These are phyloP conservation scores for Puccinia brachypodii DNA, from an alignment of 1,284 basidiomycete genomes.

Conservation along the genomic window DNA sequence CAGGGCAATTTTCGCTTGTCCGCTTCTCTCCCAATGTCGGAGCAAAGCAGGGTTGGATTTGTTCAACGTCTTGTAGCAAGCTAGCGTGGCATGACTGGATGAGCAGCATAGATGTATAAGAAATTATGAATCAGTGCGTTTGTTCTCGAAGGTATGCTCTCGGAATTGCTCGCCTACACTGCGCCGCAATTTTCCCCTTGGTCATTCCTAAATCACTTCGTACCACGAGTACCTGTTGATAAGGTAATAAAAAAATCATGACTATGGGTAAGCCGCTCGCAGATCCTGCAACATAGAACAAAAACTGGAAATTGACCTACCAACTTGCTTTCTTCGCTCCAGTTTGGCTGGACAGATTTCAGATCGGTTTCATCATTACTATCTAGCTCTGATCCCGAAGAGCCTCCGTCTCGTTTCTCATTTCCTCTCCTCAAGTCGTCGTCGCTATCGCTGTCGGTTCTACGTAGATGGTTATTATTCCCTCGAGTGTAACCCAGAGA, in stretches of 20 bases:
- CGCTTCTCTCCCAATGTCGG: slow-evolving; percentile 35
- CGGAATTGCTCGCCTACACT: slow-evolving; percentile 39
- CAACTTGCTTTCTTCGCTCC: slow-evolving; percentile 39
- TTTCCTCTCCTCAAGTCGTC: not conserved
- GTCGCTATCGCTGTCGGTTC: slow-evolving; percentile 32
- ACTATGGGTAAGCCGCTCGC: not conserved
- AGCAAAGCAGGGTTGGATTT: slow-evolving; percentile 31
- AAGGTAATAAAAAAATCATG: not conserved
- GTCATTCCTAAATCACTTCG: slow-evolving; percentile 47
- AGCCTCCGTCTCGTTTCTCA: not conserved
- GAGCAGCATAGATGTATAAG: not conserved
- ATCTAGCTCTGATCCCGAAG: slow-evolving; percentile 12
- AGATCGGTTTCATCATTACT: slow-evolving; percentile 17
- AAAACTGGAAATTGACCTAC: not conserved
- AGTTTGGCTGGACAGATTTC: slow-evolving; percentile 17
- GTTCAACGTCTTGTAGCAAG: slow-evolving; percentile 40
- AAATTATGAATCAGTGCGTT: not conserved
- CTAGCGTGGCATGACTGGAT: slow-evolving; percentile 43
- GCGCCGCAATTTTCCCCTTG: slow-evolving; percentile 47
- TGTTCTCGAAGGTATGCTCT: not conserved
- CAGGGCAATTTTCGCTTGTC: slow-evolving; percentile 45
- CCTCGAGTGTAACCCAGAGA: slow-evolving; percentile 46
- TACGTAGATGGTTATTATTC: not conserved
- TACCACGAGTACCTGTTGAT: slow-evolving; percentile 36
- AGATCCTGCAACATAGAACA: not conserved